A percentile compares a stretch with the other conserved stretches of the same genome.
phyloP scores from a whole-genome alignment of 257 asterid genomes.

The Nicotiana tomentosiformis region DNA sequence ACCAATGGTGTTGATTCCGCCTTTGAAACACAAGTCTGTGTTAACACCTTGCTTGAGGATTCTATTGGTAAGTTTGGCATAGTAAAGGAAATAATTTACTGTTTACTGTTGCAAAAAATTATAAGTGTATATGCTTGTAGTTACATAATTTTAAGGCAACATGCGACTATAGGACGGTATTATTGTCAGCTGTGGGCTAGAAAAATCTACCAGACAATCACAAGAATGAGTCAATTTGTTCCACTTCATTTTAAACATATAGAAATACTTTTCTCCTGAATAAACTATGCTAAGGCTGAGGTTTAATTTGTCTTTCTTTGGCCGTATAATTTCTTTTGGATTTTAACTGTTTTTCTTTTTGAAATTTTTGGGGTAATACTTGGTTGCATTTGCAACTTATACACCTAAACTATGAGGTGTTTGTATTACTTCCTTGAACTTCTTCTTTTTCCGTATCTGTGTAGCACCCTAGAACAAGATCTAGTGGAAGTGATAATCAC shows the following conservation, averaged over 20 bases:
- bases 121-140: background rate
- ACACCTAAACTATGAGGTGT: background rate
- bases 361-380: background rate
- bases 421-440: background rate
- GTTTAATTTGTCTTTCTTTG: background rate
- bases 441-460: background rate
- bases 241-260: background rate
- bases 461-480: background rate
- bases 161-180: background rate
- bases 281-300: background rate
- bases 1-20: slow-evolving; percentile 77
- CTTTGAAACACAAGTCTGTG: slow-evolving; percentile 80
- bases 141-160: background rate
- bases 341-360: background rate
- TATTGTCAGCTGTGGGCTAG: background rate
- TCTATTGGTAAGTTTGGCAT: slow-evolving; percentile 65
- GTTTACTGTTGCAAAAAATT: background rate
- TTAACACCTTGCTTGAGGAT: slow-evolving; percentile 71
- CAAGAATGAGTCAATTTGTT: background rate
- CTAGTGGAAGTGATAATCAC: background rate
- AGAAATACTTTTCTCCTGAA: slow-evolving; percentile 7
- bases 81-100: background rate
- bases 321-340: background rate
- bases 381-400: background rate
- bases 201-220: background rate